These are phyloP conservation scores for Pneumocystis carinii DNA, from an alignment of 1,139 yeast species.

Conservation along the genomic window DNA sequence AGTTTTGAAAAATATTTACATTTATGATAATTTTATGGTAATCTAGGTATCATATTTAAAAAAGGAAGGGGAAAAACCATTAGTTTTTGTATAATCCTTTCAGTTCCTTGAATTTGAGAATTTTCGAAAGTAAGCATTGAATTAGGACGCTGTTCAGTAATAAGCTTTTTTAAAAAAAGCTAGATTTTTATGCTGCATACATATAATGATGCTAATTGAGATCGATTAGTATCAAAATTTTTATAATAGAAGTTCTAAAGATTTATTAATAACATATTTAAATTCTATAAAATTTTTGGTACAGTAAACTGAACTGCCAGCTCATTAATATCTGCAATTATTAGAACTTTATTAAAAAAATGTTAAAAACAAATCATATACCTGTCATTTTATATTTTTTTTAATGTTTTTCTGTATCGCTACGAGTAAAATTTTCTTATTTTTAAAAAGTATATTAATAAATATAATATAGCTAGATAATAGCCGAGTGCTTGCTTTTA, in stretches of 20 bases:
- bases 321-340: not conserved
- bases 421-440: not conserved
- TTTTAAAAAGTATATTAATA: not conserved
- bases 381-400: not conserved
- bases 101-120: conserved; percentile 86
- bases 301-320: conserved; percentile 4
- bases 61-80: conserved; percentile 21
- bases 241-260: conserved; percentile 85
- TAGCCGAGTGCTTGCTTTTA: not conserved
- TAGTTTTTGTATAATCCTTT: conserved; percentile 80
- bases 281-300: conserved; percentile 19
- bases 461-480: not conserved
- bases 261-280: conserved; percentile 31
- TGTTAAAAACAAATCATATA: not conserved
- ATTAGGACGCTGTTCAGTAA: conserved; percentile 50
- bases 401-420: not conserved
- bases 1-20: not conserved
- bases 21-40: not conserved
- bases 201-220: conserved; percentile 84
- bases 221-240: conserved; percentile 85
- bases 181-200: conserved; percentile 22
- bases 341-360: not conserved
- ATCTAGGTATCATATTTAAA: not conserved
- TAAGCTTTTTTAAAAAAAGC: conserved; percentile 4
- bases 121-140: conserved; percentile 97